Evolutionary conservation across 2,329 filamentous ascomycete species (phyloP), one percentile per base, ranked within the genome.

Genomic region (Diaporthe destruens): DNA sequence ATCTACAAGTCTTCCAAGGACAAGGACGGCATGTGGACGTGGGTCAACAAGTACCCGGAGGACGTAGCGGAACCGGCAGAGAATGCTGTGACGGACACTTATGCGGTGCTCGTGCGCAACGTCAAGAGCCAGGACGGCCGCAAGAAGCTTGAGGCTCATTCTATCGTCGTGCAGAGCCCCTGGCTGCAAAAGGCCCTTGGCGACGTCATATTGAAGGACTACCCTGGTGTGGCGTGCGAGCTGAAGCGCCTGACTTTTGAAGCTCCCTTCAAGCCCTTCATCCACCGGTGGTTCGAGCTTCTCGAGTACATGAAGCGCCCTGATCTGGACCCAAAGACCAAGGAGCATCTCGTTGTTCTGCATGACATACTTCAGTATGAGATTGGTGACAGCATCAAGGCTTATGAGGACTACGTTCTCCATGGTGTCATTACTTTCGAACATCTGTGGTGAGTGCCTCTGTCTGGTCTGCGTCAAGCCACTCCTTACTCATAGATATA

Each of bases 121-220:
- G 82, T 85, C 71, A 89, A 87, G 80, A 86, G 86, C 76, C 85
- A 85, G 59, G 87, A 91, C 77, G 87, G 88, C 36, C 85, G 87
- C 71, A 91, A 90, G 79, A 88, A 87, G 57, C 85, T 92, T 42
- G 82, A 87, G 69, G 85, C 91, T 32, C 85, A 92, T 76, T 90
- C 88, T 59, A 87, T 93, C 72, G 85, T 92, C 56, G 81, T 93
- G 7, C 91, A 93, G 79, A 91, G 87, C 25, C 88, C 90, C 1
- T 83, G 86, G 69, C 81, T 93, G 55, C 91, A 90, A 80, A 82
- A 83, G 2, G 84, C 88, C 6, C 83, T 93, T 0, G 82, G 82
- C 12, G 83, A 86, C 14, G 39, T 53, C 39, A 84, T 92, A 9
- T 83, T 92, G 29, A 80, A 84, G 1, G 87, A 84, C 11, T 92